Evolutionary conservation across 2,329 filamentous ascomycete species (phyloP), one percentile per base, ranked within the genome.

Genomic region (Calonectria crousiana): DNA sequence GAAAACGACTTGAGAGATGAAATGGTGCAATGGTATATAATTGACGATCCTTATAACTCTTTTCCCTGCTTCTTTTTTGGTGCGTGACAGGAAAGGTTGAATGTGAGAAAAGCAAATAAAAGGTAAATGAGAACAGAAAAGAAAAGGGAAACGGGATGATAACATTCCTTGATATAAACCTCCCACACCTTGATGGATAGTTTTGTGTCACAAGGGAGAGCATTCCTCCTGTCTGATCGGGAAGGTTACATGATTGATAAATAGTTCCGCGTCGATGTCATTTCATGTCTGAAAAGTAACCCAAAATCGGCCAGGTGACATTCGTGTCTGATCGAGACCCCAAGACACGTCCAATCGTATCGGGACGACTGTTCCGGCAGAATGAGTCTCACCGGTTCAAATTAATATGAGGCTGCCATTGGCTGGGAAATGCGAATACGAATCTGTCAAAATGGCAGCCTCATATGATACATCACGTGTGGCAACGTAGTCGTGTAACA

Each of bases 151-250:
- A 23, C n/a, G n/a, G n/a, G 13, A 8, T 3, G 44, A 47, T 23
- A n/a, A 9, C n/a, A 23, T 47, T 23, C 44, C 44, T 23, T 47
- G 18, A 44, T 47, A 47, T 47, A 47, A 23, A n/a, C 32, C 8
- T 6, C 44, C 1, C n/a, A 47, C 11, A 44, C 18, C 44, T 11
- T 13, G 6, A 23, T 47, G 44, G 9, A 23, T 13, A n/a, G 11
- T 9, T 23, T 47, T 47, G 44, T 47, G 20, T 47, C 10, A 23
- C 9, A 47, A 9, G 10, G n/a, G 9, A 9, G 9, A 18, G 44
- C 2, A 10, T 47, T 23, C 10, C 4, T 8, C 3, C 5, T 23
- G 10, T 4, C 5, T 23, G 3, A 10, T 4, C 23, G 1, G 9
- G 8, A 47, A n/a, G n/a, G 9, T 47, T 20, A n/a, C 10, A 47